Base-by-base conservation (phyloP, 2,329 filamentous ascomycete species). In the Metarhizium album region DNA sequence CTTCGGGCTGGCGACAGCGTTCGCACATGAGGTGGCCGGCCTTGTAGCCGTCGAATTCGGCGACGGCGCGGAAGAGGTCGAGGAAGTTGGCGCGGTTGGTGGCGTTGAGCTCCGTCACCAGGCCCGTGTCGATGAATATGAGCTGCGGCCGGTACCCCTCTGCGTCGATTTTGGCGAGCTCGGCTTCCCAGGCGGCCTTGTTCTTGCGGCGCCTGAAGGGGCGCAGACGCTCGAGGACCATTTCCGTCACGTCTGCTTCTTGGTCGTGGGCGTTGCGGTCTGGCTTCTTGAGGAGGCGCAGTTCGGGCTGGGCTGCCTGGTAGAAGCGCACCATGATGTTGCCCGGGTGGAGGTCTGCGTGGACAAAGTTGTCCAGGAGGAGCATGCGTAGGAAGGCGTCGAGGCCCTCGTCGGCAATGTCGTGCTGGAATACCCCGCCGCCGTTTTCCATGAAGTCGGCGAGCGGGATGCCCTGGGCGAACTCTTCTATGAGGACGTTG, bases 271-370 rank as follows among this genome's bases (percentile, higher is more conserved):
- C 72, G 67, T 24, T 40, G 18, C 47, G 22, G 42, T 53, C 42
- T 59, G 57, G 29, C 58, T 60, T 49, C 42, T 22, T 42, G 46
- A 60, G 58, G 13, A 67, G 51, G 3, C 60, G 63, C 1, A 94
- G 71, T 46, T 85, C 80, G 0, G 91, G 79, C 54, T 84, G 78
- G 14, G 83, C 81, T 0, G 90, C 83, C 61, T 91, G 83, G 69
- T 97, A 96, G 72, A 98, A 98, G 55, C 94, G 89, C 45, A 98
- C 91, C 90, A 98, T 97, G 69, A 98, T 97, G 66, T 98, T 98
- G 24, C 93, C 93, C 0, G 93, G 93, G 64, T 98, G 93, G 29
- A 98, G 72, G 64, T 98, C 93, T 4, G 93, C 91, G 63, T 98
- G 93, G 24, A 96, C 84, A 66, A 98, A 98, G 66, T 98, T 98